Percentiles rank a stretch among this genome's conserved stretches.
phyloP scores from a whole-genome alignment of 495 filamentous ascomycete genomes.

The Beverwykella pulmonaria region DNA sequence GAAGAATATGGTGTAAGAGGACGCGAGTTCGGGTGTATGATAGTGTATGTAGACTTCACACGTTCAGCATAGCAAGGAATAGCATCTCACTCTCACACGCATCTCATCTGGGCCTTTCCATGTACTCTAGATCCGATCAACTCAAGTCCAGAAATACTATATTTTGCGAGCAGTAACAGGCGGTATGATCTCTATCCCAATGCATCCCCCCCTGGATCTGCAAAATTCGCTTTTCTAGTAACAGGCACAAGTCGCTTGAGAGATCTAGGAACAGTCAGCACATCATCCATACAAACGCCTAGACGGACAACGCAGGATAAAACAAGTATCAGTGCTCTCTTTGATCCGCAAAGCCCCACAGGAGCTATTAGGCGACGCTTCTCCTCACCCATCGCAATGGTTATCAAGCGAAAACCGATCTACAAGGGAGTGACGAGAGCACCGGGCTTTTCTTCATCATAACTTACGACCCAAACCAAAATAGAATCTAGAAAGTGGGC shows the following conservation, averaged over 20 bases:
- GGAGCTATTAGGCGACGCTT: conserved; percentile 6
- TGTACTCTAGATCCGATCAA: too few relatives aligned
- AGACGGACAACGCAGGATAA: not conserved
- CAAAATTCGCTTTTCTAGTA: too few relatives aligned
- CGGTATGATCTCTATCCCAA: too few relatives aligned
- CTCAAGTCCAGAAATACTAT: too few relatives aligned
- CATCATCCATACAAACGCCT: not conserved
- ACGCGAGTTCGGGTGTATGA: not conserved
- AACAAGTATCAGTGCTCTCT: conserved; percentile 18
- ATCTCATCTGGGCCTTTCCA: too few relatives aligned
- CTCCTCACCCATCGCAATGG: conserved; percentile 1
- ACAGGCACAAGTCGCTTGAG: too few relatives aligned
- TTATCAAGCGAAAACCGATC: conserved; percentile 9
- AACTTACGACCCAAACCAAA: not conserved
- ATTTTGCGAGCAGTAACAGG: too few relatives aligned
- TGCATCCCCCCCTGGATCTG: too few relatives aligned
- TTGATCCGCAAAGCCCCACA: conserved; percentile 6
- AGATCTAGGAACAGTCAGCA: not conserved
- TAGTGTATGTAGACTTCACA: too few relatives aligned
- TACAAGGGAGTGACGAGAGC: not conserved
- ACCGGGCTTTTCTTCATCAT: conserved; percentile 21
- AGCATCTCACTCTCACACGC: too few relatives aligned
- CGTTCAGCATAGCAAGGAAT: too few relatives aligned
- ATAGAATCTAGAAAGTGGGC: not conserved
- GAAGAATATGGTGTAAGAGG: conserved; percentile 45